phyloP scores from a whole-genome alignment of 2,329 filamentous ascomycete species.

The Didymella lethalis region DNA sequence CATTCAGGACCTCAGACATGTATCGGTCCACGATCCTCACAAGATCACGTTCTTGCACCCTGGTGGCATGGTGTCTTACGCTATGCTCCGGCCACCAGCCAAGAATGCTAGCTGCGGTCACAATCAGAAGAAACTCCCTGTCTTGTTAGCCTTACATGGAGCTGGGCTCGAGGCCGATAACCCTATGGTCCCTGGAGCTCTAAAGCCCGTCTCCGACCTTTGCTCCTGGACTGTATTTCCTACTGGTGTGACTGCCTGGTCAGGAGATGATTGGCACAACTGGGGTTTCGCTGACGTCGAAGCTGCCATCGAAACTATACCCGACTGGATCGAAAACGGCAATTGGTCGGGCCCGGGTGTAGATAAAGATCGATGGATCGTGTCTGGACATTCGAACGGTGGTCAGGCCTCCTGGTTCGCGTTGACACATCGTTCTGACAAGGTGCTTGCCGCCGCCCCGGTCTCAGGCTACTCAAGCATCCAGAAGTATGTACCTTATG shows the following conservation, averaged over 20 bases:
- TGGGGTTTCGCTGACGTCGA: slow-evolving; percentile 66
- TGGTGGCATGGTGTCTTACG: slow-evolving; percentile 63
- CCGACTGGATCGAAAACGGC: slow-evolving; percentile 58
- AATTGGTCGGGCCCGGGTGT: slow-evolving; percentile 60
- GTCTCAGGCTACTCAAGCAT: slow-evolving; percentile 67
- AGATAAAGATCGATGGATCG: slow-evolving; percentile 59
- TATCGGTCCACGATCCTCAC: slow-evolving; percentile 54
- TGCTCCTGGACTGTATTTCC: slow-evolving; percentile 65
- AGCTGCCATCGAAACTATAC: slow-evolving; percentile 60
- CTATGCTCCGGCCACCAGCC: slow-evolving; percentile 64
- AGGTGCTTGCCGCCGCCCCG: slow-evolving; percentile 63
- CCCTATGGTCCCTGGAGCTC: slow-evolving; percentile 55
- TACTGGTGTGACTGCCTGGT: slow-evolving; percentile 66
- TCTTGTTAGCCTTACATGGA: slow-evolving; percentile 63
- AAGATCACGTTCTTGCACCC: slow-evolving; percentile 65
- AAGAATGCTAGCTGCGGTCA: slow-evolving; percentile 45
- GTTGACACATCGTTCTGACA: slow-evolving; percentile 64
- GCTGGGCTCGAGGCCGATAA: slow-evolving; percentile 64
- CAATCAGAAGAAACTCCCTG: slow-evolving; percentile 48
- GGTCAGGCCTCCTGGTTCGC: slow-evolving; percentile 67
- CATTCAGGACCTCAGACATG: slow-evolving; percentile 36
- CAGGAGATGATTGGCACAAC: slow-evolving; percentile 67
- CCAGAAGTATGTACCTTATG: slow-evolving; percentile 66
- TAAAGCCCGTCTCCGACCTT: slow-evolving; percentile 61
- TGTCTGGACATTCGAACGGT: slow-evolving; percentile 67